phyloP scores from a whole-genome alignment of 139 green algal genomes.

The Trebouxia sp. region DNA sequence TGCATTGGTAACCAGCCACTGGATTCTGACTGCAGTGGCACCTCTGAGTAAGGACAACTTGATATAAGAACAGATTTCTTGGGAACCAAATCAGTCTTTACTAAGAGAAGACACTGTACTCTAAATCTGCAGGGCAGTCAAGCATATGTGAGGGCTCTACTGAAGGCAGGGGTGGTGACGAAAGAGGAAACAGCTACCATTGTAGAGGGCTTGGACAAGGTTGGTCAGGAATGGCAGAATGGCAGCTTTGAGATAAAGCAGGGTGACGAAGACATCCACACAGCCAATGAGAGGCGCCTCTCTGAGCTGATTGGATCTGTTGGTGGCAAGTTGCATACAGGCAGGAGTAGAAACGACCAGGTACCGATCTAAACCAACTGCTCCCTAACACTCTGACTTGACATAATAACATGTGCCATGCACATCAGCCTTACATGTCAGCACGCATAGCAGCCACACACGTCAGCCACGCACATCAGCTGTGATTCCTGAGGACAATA shows the following conservation, averaged over 20 bases:
- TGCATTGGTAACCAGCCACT: too few species aligned
- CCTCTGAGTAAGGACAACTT: too few species aligned
- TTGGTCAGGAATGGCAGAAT: constrained; percentile 77
- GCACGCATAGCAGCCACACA: too few species aligned
- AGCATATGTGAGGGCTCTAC: constrained; percentile 89
- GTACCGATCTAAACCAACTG: constrained; percentile 43
- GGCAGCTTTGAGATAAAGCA: constrained; percentile 79
- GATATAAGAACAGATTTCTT: too few species aligned
- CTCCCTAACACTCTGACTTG: too few species aligned
- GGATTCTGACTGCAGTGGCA: too few species aligned
- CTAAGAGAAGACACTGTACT: too few species aligned
- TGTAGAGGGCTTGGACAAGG: constrained; percentile 74
- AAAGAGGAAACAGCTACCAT: constrained; percentile 76
- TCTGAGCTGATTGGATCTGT: constrained; percentile 88
- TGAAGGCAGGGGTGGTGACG: constrained; percentile 86
- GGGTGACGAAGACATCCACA: constrained; percentile 98
- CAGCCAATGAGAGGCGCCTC: constrained; percentile 93
- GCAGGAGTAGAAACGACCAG: constrained; percentile 95
- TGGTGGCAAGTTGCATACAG: constrained; percentile 98
- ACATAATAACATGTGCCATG: too few species aligned
- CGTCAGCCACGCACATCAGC: too few species aligned
- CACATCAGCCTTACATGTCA: too few species aligned
- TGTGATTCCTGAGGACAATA: too few species aligned
- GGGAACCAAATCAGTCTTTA: too few species aligned
- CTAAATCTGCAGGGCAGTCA: constrained; percentile 81